phyloP scores from a whole-genome alignment of 129 eudicot genomes.

The Flaveria trinervia region DNA sequence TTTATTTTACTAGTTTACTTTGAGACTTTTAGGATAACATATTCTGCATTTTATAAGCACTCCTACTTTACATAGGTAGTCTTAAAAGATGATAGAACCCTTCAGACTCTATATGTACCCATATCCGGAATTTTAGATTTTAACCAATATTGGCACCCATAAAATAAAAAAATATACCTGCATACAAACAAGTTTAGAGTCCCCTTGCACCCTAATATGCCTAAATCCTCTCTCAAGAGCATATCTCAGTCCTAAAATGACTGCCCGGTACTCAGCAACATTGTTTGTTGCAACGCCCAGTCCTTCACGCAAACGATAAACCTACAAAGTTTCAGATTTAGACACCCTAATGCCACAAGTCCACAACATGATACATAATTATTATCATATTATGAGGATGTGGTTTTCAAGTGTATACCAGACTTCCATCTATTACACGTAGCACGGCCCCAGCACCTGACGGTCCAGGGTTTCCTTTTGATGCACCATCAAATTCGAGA shows the following conservation, averaged over 20 bases:
- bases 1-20: not conserved
- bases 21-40: not conserved
- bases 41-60: not conserved
- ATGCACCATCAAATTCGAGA: constrained; percentile 96
- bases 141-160: not conserved
- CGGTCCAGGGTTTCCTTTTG: constrained; percentile 97
- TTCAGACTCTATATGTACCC: not conserved
- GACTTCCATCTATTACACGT: constrained; percentile 78
- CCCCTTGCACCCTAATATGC: constrained; percentile 80
- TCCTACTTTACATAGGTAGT: not conserved
- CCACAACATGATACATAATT: not conserved
- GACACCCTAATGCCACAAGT: not conserved
- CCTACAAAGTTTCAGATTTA: constrained; percentile 44
- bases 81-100: not conserved
- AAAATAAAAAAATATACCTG: constrained; percentile 52
- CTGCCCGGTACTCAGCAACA: constrained; percentile 83
- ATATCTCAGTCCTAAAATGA: constrained; percentile 67
- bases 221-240: constrained; percentile 78
- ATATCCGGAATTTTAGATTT: not conserved
- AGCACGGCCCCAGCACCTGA: constrained; percentile 95
- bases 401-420: constrained; percentile 39
- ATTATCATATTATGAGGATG: not conserved
- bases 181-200: constrained; percentile 91
- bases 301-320: constrained; percentile 79
- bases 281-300: constrained; percentile 80